A percentile compares a stretch with the other conserved stretches of the same genome.
Evolutionary conservation across 257 asterid species (phyloP).

Genomic region (Salvia hispanica): DNA sequence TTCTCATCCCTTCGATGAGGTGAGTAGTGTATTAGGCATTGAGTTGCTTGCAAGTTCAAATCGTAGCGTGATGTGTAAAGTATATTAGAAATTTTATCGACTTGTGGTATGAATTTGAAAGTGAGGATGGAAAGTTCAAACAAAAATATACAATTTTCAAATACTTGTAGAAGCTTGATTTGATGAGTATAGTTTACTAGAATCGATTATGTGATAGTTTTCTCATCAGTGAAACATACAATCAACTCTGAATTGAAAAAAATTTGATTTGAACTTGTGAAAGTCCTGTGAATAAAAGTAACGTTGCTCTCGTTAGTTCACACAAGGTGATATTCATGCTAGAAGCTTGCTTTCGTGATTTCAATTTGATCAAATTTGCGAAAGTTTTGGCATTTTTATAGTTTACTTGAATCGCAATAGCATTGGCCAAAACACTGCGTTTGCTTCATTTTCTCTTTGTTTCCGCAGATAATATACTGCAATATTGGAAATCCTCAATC

Average conservation of each 20-base stretch:
- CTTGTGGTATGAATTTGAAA: background rate
- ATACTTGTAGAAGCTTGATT: background rate
- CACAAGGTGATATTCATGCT: background rate
- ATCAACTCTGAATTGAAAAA: no score
- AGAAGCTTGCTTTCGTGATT: background rate
- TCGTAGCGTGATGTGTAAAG: background rate
- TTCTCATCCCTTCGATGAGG: conserved; percentile 52
- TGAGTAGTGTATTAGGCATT: conserved; percentile 16
- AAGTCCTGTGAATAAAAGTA: no score
- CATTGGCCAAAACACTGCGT: background rate
- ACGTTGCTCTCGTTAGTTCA: no score
- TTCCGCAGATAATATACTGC: conserved; percentile 79
- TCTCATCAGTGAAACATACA: no score
- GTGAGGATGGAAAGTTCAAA: background rate
- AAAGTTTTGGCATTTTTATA: background rate
- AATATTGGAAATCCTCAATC: conserved; percentile 97
- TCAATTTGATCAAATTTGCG: background rate
- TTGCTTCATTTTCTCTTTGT: conserved; percentile 17
- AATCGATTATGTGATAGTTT: no score
- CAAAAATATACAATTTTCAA: background rate
- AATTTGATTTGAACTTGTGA: no score
- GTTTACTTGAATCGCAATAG: background rate
- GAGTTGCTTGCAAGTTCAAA: background rate
- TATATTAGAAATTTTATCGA: background rate
- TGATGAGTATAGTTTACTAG: no score